These are phyloP conservation scores for Colletotrichum euphorbiae DNA, from an alignment of 2,329 filamentous ascomycete genomes.

Conservation along the genomic window DNA sequence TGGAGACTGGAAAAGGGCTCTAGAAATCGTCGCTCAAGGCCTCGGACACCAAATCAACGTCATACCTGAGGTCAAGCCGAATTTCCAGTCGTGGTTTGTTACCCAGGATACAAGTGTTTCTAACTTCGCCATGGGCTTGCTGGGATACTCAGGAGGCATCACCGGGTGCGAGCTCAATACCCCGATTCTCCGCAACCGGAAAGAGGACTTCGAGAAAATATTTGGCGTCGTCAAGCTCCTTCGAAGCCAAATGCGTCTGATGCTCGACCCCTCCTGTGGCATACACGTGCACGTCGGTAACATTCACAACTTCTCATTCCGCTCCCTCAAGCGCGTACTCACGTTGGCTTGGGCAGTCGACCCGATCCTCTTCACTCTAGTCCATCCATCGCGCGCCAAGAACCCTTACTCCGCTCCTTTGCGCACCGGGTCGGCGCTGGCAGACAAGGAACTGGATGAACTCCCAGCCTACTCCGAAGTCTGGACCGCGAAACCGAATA, in stretches of 20 bases:
- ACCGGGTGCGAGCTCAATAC: conserved; percentile 23
- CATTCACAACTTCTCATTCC: conserved; percentile 14
- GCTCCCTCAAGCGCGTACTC: conserved; percentile 12
- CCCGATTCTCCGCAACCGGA: conserved; percentile 11
- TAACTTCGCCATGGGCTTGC: background rate
- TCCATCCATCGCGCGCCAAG: conserved; percentile 2
- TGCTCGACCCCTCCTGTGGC: conserved; percentile 14
- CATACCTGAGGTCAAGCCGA: background rate
- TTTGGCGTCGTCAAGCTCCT: conserved; percentile 7
- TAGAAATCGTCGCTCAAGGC: too few species aligned
- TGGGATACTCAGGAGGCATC: conserved; percentile 23
- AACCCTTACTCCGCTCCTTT: background rate
- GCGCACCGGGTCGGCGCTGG: background rate
- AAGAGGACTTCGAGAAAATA: conserved; percentile 1
- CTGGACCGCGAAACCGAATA: background rate
- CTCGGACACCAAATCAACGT: background rate
- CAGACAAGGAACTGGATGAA: background rate
- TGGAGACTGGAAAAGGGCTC: too few species aligned
- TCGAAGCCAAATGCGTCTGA: conserved; percentile 8
- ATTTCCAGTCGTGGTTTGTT: conserved; percentile 23
- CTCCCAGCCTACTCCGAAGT: background rate
- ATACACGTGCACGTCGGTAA: conserved; percentile 32
- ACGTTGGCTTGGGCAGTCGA: conserved; percentile 18
- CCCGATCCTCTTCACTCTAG: conserved; percentile 9
- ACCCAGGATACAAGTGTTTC: conserved; percentile 19